Conservation (phyloP, 148 eudicot species). For the Cornus florida region DNA sequence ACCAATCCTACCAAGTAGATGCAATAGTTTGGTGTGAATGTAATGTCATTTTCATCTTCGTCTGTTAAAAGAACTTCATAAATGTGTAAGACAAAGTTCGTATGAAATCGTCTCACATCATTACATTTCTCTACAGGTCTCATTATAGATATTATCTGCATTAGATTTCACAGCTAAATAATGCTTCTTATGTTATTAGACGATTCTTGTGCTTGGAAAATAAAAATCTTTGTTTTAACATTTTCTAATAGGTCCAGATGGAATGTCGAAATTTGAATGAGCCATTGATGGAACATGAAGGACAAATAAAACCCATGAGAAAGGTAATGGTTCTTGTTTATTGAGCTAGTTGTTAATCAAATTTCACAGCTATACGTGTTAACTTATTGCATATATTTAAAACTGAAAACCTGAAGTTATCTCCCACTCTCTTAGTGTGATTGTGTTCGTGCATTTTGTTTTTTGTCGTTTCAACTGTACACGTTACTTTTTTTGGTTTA, state of each 20-base stretch:
- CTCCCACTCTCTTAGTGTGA: not conserved
- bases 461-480: conserved; percentile 5
- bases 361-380: not conserved
- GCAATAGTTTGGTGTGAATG: not conserved
- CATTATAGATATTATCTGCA: conserved; percentile 4
- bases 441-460: not conserved
- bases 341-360: not conserved
- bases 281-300: conserved; percentile 16
- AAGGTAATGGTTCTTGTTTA: conserved; percentile 44
- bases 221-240: not conserved
- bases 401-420: not conserved
- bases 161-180: not conserved
- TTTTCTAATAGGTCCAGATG: conserved; percentile 57
- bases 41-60: not conserved
- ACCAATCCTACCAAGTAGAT: not conserved
- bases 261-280: conserved; percentile 26
- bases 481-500: conserved; percentile 33
- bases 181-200: not conserved
- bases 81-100: not conserved
- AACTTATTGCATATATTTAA: not conserved
- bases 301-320: conserved; percentile 34
- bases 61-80: not conserved
- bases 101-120: not conserved
- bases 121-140: not conserved
- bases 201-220: not conserved